These are phyloP conservation scores for Aechmea fasciata DNA, from an alignment of 176 grass and related monocot genomes.

Conservation along the genomic window DNA sequence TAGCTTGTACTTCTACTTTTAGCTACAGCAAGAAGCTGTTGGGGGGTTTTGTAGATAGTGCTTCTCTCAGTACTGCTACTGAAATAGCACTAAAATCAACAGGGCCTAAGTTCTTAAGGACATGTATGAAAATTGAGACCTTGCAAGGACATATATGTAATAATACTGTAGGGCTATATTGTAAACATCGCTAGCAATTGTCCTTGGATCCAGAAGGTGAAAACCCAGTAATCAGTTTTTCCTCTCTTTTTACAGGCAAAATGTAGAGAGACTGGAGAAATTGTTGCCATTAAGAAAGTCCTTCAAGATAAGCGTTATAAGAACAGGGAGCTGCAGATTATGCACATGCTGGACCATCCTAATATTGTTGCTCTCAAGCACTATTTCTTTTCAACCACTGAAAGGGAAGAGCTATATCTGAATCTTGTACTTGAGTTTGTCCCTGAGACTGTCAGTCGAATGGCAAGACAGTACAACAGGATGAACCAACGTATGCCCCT, in stretches of 20 bases:
- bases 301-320: conserved; percentile 98
- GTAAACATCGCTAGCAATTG: neutral
- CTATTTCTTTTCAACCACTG: conserved; percentile 88
- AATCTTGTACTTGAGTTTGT: conserved; percentile 93
- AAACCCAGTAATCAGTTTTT: neutral
- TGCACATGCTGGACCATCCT: conserved; percentile 99
- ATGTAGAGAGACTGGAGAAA: conserved; percentile 93
- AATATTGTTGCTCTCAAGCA: conserved; percentile 86
- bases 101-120: too few relatives aligned
- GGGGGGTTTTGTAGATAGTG: too few relatives aligned
- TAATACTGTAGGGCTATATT: neutral
- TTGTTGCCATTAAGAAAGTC: conserved; percentile 94
- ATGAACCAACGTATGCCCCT: conserved; percentile 81
- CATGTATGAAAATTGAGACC: too few relatives aligned
- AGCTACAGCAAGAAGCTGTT: too few relatives aligned
- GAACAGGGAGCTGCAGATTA: conserved; percentile 89
- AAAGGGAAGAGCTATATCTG: conserved; percentile 82
- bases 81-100: too few relatives aligned
- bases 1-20: too few relatives aligned
- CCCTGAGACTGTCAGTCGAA: conserved; percentile 79
- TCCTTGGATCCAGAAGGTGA: neutral
- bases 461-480: conserved; percentile 70
- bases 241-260: conserved; percentile 56
- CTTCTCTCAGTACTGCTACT: too few relatives aligned
- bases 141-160: too few relatives aligned